Percentiles rank a stretch among this genome's conserved stretches.
Evolutionary conservation across 1,284 basidiomycete species (phyloP).

Genomic region (Apiotrichum akiyoshidainum): DNA sequence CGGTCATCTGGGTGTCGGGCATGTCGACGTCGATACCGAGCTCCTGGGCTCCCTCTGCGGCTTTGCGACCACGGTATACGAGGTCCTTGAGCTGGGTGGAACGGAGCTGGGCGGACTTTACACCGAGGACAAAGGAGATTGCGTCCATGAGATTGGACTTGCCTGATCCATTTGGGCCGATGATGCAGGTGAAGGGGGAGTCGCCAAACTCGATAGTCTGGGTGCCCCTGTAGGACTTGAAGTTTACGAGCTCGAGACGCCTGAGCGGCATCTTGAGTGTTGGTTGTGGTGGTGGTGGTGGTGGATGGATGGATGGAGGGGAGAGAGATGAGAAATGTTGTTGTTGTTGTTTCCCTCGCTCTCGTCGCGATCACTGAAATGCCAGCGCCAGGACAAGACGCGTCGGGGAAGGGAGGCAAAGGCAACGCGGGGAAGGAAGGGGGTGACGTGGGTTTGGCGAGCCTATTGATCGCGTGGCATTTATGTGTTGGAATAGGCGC

Average conservation of each 20-base stretch:
- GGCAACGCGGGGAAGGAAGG: too few relatives aligned
- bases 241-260: slow-evolving; percentile 79
- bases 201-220: slow-evolving; percentile 56
- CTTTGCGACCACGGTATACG: slow-evolving; percentile 84
- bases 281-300: slow-evolving; percentile 1
- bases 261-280: slow-evolving; percentile 47
- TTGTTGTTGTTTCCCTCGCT: too few relatives aligned
- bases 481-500: too few relatives aligned
- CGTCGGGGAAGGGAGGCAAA: too few relatives aligned
- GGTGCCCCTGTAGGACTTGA: slow-evolving; percentile 75
- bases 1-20: slow-evolving; percentile 25
- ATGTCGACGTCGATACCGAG: slow-evolving; percentile 47
- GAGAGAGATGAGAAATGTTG: background rate
- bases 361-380: too few relatives aligned
- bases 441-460: too few relatives aligned
- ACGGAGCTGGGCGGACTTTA: slow-evolving; percentile 87
- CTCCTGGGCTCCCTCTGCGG: slow-evolving; percentile 52
- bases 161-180: slow-evolving; percentile 97
- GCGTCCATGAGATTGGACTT: slow-evolving; percentile 99
- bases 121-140: slow-evolving; percentile 96
- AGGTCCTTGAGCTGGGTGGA: slow-evolving; percentile 92
- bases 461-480: too few relatives aligned
- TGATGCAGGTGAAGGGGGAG: slow-evolving; percentile 83
- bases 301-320: slow-evolving; percentile 5
- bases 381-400: too few relatives aligned